Evolutionary conservation across 1,139 yeast genomes (phyloP).

Genomic region (Geotrichum klebahnii): DNA sequence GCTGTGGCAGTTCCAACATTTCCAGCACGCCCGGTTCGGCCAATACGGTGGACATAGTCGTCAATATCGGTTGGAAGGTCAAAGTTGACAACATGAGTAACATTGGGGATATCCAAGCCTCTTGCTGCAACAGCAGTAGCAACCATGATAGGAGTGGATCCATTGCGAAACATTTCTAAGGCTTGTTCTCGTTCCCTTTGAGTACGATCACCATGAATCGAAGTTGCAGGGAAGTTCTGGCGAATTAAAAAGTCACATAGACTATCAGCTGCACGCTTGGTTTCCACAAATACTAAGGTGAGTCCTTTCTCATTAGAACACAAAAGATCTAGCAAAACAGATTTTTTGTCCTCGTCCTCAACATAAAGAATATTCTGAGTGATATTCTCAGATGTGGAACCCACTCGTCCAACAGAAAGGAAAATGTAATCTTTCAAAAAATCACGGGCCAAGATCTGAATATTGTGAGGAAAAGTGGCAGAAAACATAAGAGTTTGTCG

Average conservation of each 20-base stretch:
- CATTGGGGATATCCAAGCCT: slow-evolving; percentile 99
- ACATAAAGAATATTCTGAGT: slow-evolving; percentile 91
- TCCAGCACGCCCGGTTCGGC: slow-evolving; percentile 99
- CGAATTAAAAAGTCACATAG: slow-evolving; percentile 86
- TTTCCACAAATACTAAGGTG: slow-evolving; percentile 93
- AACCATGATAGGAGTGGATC: slow-evolving; percentile 85
- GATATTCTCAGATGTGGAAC: slow-evolving; percentile 95
- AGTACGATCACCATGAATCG: slow-evolving; percentile 98
- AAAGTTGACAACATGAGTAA: slow-evolving; percentile 93
- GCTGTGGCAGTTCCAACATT: slow-evolving; percentile 97
- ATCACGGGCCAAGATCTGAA: slow-evolving; percentile 94
- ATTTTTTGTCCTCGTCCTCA: slow-evolving; percentile 92
- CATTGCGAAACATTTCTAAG: slow-evolving; percentile 78
- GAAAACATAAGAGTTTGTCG: slow-evolving; percentile 98
- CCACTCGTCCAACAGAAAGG: slow-evolving; percentile 96
- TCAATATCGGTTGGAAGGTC: slow-evolving; percentile 96
- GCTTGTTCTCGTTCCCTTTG: slow-evolving; percentile 98
- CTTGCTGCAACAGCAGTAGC: slow-evolving; percentile 99
- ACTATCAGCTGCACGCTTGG: slow-evolving; percentile 97
- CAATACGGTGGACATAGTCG: slow-evolving; percentile 98
- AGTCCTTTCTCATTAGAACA: slow-evolving; percentile 73
- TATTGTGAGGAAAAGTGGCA: slow-evolving; percentile 97
- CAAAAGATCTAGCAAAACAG: slow-evolving; percentile 83
- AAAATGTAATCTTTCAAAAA: slow-evolving; percentile 93
- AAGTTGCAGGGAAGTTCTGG: slow-evolving; percentile 93